Evolutionary conservation across 2,329 filamentous ascomycete species (phyloP), one percentile per base, ranked within the genome.

Genomic region (Paramyrothecium sp.): DNA sequence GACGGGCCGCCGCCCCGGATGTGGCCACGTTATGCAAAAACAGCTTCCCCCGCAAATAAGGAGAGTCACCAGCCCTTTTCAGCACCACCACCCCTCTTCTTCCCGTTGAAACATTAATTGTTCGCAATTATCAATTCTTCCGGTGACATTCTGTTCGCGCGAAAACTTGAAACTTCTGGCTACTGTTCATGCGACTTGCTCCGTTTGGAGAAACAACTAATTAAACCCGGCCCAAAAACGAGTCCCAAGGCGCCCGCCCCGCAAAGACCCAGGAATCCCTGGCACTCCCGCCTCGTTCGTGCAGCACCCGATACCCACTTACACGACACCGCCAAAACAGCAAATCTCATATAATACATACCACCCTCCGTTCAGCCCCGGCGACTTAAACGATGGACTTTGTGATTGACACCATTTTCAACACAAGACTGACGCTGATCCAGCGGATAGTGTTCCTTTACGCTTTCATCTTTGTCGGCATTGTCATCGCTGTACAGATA

Each of bases 371-470:
- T 44, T 44, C 38, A 44, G 38, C 38, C 38, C 38, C 38, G 38
- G 38, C 13, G 13, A 16, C 13, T 16, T 12, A 5, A 16, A 44
- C 4, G 5, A 44, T 44, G 38, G 38, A 44, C 38, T 16, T 44
- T 44, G 13, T 19, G 7, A 5, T 44, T 12, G 38, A 44, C n/a
- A 19, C 38, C n/a, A 4, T 53, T 12, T 30, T 41, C n/a, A 21
- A 16, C 19, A 20, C 20, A 8, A 26, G 38, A n/a, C 21, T 53
- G 5, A 53, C 21, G 11, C 23, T 51, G 7, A 41, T 63, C 49
- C 61, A 64, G n/a, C 62, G 62, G 17, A 58, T 66, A 55, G 48
- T 60, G 51, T 46, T 61, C 22, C 54, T 66, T 38, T 58, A 60
- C 53, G 51, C 54, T 34, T 67, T 65, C 34, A 52, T 63, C 38